Conservation (phyloP, 352 stramenopile species). For the Thalassiosira exigua region DNA sequence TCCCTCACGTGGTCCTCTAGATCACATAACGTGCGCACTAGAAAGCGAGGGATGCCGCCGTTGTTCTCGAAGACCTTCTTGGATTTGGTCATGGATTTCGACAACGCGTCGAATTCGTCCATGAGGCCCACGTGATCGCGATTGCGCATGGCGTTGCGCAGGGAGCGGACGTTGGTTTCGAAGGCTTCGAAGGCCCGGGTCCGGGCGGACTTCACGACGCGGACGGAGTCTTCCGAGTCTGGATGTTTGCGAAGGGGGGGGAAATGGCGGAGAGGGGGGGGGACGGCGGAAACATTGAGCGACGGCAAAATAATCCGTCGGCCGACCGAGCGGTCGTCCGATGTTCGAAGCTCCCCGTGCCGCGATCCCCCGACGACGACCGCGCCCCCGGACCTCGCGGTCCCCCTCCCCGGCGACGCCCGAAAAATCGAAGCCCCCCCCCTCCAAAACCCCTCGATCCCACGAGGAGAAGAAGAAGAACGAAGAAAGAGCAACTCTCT, state of each 20-base stretch:
- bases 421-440: no score
- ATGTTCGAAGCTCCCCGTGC: no score
- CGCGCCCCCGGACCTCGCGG: no score
- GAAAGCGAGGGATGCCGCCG: constrained; percentile 89
- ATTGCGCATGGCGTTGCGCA: constrained; percentile 93
- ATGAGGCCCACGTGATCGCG: constrained; percentile 95
- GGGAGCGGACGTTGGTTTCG: constrained; percentile 62
- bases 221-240: constrained; percentile 82
- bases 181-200: constrained; percentile 88
- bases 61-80: constrained; percentile 89
- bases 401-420: no score
- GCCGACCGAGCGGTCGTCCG: no score
- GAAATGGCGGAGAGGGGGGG: not conserved
- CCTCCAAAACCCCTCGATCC: no score
- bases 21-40: constrained; percentile 92
- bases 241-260: not conserved
- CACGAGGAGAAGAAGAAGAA: not conserved
- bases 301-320: no score
- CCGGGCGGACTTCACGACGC: constrained; percentile 95
- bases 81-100: constrained; percentile 92
- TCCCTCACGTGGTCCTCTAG: constrained; percentile 92
- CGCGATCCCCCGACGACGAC: no score
- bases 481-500: no score
- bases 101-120: constrained; percentile 92
- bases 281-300: not conserved